Base-by-base conservation (phyloP, 2,329 filamentous ascomycete species). In the Trichothecium sympodiale region DNA sequence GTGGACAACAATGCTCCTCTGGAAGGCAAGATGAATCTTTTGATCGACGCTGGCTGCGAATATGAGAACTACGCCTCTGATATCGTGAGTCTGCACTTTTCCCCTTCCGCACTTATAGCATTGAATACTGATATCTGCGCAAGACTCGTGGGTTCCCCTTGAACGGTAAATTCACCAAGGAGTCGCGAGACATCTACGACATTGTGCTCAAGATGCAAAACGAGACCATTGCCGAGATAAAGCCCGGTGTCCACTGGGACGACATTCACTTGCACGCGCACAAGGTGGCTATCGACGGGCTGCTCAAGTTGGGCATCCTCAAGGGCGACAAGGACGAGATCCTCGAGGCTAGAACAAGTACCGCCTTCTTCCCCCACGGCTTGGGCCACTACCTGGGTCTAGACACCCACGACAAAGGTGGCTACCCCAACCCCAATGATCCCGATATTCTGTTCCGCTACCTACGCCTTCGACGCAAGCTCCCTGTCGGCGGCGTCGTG, bases 351-450 rank as follows among this genome's bases (percentile, higher is more conserved):
- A 71, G 87, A 37, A 84, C 86, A n/a, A 89, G 83, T 49, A 77
- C 82, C 17, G 88, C 87, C 2, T 95, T 95, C 64, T 84, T 94
- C 52, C 88, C 88, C 1, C 88, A 95, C 54, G 88, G 88, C 1
- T 64, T 95, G 1, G 88, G 88, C 0, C 88, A 95, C 58, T 89
- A 94, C 54, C 65, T 95, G 8, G 88, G 88, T 42, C 80, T 95
- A 71, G 88, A 95, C 54, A 93, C 87, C 2, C 88, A 95, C 55
- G 88, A 95, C 51, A 83, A 78, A 0, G 83, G 82, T 41, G 84
- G 83, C 16, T 78, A 86, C 54, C 68, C 83, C 26, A 81, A 88
- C 57, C 85, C 83, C 48, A 66, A 67, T 8, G 91, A 98, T 53
- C 64, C 71, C 40, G 88, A 98, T 54, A 65, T 74, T 26, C 76